Evolutionary conservation across 2,329 filamentous ascomycete species (phyloP).

Genomic region (Calonectria hawksworthii): DNA sequence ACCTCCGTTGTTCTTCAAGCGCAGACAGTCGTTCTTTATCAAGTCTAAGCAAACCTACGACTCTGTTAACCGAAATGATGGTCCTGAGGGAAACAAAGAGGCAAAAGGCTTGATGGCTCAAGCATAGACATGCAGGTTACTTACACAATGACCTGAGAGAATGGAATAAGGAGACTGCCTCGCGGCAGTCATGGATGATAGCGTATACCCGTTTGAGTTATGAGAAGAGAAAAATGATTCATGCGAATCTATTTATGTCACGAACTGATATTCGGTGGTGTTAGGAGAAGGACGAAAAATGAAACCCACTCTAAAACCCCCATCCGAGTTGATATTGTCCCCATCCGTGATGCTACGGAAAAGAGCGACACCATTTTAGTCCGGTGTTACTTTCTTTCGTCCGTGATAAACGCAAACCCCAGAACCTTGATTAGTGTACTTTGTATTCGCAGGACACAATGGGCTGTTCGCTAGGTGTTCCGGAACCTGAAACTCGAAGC

Average conservation of each 20-base stretch:
- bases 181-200: background rate
- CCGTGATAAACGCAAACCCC: conserved; percentile 67
- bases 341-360: background rate
- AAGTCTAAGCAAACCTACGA: conserved; percentile 31
- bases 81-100: conserved; percentile 23
- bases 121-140: background rate
- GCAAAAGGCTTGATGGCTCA: background rate
- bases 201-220: conserved; percentile 2
- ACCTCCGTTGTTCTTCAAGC: conserved; percentile 38
- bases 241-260: background rate
- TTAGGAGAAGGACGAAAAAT: background rate
- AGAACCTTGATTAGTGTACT: conserved; percentile 59
- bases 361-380: background rate
- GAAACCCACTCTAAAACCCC: background rate
- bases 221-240: conserved; percentile 6
- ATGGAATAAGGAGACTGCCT: background rate
- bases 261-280: background rate
- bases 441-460: conserved; percentile 64
- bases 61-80: conserved; percentile 26
- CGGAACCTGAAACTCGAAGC: conserved; percentile 64
- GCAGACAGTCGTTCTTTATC: conserved; percentile 32
- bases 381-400: conserved; percentile 45
- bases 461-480: conserved; percentile 66
- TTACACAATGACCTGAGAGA: background rate
- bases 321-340: background rate